Evolutionary conservation across 2,329 filamentous ascomycete genomes (phyloP).

Genomic region (Sphaerulina vaccinii): DNA sequence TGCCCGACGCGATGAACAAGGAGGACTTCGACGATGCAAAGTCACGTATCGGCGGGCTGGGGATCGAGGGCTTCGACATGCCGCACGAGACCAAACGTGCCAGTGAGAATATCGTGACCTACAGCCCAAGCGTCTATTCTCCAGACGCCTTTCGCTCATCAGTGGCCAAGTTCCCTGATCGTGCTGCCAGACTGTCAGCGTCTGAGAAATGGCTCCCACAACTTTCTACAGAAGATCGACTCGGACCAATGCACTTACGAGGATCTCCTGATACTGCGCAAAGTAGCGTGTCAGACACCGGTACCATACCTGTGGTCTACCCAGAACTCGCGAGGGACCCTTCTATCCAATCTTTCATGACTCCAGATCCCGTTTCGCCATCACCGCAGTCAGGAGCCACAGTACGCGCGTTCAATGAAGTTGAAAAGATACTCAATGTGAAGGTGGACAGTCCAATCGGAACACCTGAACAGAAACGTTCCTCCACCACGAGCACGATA

Average conservation of each 20-base stretch:
- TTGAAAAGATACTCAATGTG: slow-evolving; percentile 6
- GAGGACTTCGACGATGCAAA: slow-evolving; percentile 32
- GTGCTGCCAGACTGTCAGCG: neutral
- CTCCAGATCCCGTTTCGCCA: neutral
- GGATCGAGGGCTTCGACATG: slow-evolving; percentile 33
- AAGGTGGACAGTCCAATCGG: neutral
- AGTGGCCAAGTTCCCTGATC: slow-evolving; percentile 5
- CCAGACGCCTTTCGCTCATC: slow-evolving; percentile 12
- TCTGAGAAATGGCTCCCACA: neutral
- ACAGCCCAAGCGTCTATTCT: slow-evolving; percentile 36
- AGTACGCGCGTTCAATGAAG: slow-evolving; percentile 11
- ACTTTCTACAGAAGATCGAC: neutral
- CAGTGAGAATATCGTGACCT: slow-evolving; percentile 16
- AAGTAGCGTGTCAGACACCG: slow-evolving; percentile 14
- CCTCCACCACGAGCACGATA: neutral
- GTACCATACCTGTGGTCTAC: slow-evolving; percentile 23
- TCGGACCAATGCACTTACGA: neutral
- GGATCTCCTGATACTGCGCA: slow-evolving; percentile 12
- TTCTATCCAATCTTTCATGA: slow-evolving; percentile 22
- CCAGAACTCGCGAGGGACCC: slow-evolving; percentile 28
- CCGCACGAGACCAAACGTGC: slow-evolving; percentile 28
- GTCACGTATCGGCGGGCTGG: slow-evolving; percentile 30
- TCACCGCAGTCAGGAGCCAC: slow-evolving; percentile 2
- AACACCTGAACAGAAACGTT: neutral
- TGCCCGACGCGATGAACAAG: slow-evolving; percentile 27